Evolutionary conservation across 441 rosid genomes (phyloP).

Genomic region (Croton setiger): DNA sequence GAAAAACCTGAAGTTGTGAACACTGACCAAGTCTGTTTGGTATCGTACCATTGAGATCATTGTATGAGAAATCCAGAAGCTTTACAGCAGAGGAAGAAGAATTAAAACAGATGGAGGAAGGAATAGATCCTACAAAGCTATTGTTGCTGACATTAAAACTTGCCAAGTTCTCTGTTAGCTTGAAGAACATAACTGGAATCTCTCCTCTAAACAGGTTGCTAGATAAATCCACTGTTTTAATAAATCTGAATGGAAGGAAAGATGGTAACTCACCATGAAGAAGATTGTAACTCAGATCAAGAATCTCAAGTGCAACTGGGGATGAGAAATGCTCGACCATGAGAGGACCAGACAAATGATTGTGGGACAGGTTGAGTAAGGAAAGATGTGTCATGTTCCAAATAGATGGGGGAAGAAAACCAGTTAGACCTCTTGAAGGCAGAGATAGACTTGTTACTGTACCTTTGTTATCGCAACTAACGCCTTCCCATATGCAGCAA

Average conservation of each 20-base stretch:
- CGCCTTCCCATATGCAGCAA: slow-evolving; percentile 79
- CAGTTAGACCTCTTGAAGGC: slow-evolving; percentile 42
- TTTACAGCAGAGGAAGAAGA: slow-evolving; percentile 31
- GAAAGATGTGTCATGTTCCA: slow-evolving; percentile 36
- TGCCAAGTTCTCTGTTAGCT: slow-evolving; percentile 37
- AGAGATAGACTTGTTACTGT: slow-evolving; percentile 42
- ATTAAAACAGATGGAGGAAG: slow-evolving; percentile 47
- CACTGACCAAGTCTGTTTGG: slow-evolving; percentile 51
- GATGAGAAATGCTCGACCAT: slow-evolving; percentile 32
- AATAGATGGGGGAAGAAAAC: slow-evolving; percentile 36
- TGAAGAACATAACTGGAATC: slow-evolving; percentile 33
- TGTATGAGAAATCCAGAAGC: slow-evolving; percentile 54
- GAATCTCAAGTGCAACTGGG: slow-evolving; percentile 34
- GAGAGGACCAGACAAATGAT: slow-evolving; percentile 46
- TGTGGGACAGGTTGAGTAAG: slow-evolving; percentile 56
- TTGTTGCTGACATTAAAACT: slow-evolving; percentile 63
- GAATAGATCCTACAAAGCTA: slow-evolving; percentile 52
- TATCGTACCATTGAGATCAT: slow-evolving; percentile 37
- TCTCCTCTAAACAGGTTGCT: slow-evolving; percentile 50
- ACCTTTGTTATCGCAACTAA: slow-evolving; percentile 36
- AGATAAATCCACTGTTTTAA: slow-evolving; percentile 45
- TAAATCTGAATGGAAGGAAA: slow-evolving; percentile 25
- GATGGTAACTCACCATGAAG: slow-evolving; percentile 48
- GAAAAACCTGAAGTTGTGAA: slow-evolving; percentile 39
- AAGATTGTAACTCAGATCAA: slow-evolving; percentile 61